Evolutionary conservation across 768 basidiomycete species (phyloP).

Genomic region (Hericium coralloides): DNA sequence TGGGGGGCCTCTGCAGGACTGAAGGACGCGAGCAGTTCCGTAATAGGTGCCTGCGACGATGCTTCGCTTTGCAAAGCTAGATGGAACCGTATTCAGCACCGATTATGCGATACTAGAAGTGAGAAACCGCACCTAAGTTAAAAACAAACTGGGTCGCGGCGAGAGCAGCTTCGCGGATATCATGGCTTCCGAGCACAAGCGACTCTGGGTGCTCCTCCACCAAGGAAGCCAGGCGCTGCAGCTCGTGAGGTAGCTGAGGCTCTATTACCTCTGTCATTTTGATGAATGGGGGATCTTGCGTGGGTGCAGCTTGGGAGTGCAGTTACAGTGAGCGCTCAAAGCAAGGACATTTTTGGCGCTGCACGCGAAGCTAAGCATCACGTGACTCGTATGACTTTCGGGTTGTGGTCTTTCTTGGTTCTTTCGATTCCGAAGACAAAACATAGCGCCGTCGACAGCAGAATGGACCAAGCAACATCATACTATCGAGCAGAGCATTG

Average conservation of each 20-base stretch:
- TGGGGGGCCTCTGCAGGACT: constrained; percentile 60
- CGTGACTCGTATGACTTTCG: too few species aligned
- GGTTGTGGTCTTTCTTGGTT: too few species aligned
- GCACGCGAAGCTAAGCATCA: too few species aligned
- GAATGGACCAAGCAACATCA: too few species aligned
- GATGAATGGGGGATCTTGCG: too few species aligned
- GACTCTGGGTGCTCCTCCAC: constrained; percentile 46
- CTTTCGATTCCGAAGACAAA: too few species aligned
- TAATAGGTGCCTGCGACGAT: constrained; percentile 54
- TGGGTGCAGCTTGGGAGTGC: too few species aligned
- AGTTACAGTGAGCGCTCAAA: too few species aligned
- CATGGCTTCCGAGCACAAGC: constrained; percentile 44
- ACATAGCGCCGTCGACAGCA: too few species aligned
- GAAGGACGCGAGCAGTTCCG: constrained; percentile 57
- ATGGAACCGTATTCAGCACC: constrained; percentile 2
- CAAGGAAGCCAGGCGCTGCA: constrained; percentile 42
- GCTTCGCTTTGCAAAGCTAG: constrained; percentile 63
- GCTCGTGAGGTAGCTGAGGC: constrained; percentile 27
- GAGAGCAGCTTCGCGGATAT: constrained; percentile 50
- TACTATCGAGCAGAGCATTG: too few species aligned
- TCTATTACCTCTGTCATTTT: not conserved
- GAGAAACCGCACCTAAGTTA: constrained; percentile 50
- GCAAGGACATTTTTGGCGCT: too few species aligned
- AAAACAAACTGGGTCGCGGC: constrained; percentile 68
- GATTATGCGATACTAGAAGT: not conserved